Base-by-base conservation (phyloP, 1,284 basidiomycete species). In the Heterobasidion parviporum region DNA sequence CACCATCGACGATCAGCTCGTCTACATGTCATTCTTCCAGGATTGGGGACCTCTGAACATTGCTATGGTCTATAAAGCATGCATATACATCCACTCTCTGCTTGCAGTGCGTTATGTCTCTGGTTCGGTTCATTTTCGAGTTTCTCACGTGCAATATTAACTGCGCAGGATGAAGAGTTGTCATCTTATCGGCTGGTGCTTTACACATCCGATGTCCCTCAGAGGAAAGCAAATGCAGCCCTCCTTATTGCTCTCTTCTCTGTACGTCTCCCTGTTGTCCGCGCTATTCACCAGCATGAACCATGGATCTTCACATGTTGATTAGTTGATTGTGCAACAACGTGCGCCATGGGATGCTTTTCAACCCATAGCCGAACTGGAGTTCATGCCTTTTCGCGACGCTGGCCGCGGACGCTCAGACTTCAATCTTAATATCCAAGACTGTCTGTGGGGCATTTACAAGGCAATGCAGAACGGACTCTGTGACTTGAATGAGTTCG, bases 31-130 rank as follows among this genome's bases (percentile, higher is more conserved):
- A 38, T 99, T 99, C 80, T 94, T 89, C 67, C 85, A 91, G 67
- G 94, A 98, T 70, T 93, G 91, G 85, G 96, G 96, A 9, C 96
- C 97, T 15, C 76, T 96, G 59, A 97, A 97, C 70, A 79, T 95
- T 44, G 87, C 90, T 4, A 92, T 92, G 83, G 88, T 95, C 10
- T 95, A 94, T 74, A 90, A 93, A 65, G 93, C 96, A 46, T 98
- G 95, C 75, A 87, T 97, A 50, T 81, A 91, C 62, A 87, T 98
- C 52, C 92, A 96, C 67, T 89, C 93, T 66, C 79, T 94, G 56
- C 78, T 95, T 36, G 85, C 89, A 74, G 94, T 94, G 56, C 62
- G 78, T 69, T 41, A 34, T 49, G n/a, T 41, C 12, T 12, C n/a
- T 41, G 38, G 12, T 41, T n/a, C 54, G 33, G 41, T 48, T 33